These are phyloP conservation scores for Santalum album DNA, from an alignment of 164 flowering plant species.

Conservation along the genomic window DNA sequence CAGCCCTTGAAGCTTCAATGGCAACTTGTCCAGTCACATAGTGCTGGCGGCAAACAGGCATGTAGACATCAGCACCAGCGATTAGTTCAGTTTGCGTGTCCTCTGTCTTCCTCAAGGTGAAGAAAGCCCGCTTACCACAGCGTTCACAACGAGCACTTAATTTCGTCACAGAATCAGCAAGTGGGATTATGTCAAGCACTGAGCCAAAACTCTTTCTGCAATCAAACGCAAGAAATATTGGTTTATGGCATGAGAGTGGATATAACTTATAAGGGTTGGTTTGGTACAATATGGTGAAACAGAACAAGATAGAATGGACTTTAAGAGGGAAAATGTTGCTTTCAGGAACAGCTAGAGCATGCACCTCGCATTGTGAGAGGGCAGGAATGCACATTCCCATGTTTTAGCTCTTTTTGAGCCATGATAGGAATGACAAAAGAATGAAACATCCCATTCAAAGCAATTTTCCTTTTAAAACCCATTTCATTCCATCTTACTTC, in stretches of 20 bases:
- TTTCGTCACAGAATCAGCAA: slow-evolving; percentile 88
- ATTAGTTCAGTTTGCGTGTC: slow-evolving; percentile 67
- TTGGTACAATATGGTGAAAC: too few species aligned
- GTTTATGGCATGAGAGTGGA: neutral
- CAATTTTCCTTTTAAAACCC: too few species aligned
- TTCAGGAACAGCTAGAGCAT: too few species aligned
- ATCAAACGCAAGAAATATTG: neutral
- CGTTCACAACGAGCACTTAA: slow-evolving; percentile 81
- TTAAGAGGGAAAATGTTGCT: too few species aligned
- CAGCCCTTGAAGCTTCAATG: slow-evolving; percentile 38
- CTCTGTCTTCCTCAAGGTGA: slow-evolving; percentile 70
- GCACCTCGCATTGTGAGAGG: too few species aligned
- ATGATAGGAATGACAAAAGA: too few species aligned
- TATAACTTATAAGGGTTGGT: too few species aligned
- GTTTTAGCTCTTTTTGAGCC: too few species aligned
- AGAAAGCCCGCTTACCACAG: slow-evolving; percentile 75
- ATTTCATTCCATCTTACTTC: too few species aligned
- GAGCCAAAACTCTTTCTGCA: slow-evolving; percentile 86
- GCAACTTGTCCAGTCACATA: slow-evolving; percentile 56
- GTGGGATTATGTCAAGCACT: slow-evolving; percentile 73
- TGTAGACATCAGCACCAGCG: slow-evolving; percentile 83
- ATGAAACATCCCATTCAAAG: too few species aligned
- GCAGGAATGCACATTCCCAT: too few species aligned
- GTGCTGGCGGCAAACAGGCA: slow-evolving; percentile 94
- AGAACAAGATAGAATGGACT: too few species aligned